Evolutionary conservation across 1,139 yeast species (phyloP).

Genomic region (Blastobotrys arbuscula): DNA sequence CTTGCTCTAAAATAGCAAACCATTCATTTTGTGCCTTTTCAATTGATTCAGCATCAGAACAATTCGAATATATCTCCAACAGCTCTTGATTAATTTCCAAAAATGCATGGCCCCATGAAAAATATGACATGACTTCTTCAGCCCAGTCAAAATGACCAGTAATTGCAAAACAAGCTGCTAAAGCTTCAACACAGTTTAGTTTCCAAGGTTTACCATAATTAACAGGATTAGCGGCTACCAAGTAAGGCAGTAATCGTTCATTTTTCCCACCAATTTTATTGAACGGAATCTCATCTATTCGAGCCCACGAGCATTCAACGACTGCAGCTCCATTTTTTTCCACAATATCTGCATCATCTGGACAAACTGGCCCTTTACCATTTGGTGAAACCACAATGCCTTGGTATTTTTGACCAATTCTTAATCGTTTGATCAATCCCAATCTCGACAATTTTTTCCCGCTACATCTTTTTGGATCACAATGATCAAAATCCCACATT

Average conservation of each 20-base stretch:
- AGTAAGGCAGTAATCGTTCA: conserved; percentile 81
- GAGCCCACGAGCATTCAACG: conserved; percentile 98
- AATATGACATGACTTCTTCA: conserved; percentile 60
- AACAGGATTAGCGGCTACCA: conserved; percentile 95
- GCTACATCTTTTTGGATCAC: conserved; percentile 96
- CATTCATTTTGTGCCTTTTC: conserved; percentile 69
- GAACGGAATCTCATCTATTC: conserved; percentile 93
- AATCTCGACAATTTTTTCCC: conserved; percentile 90
- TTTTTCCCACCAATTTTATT: conserved; percentile 84
- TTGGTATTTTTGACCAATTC: conserved; percentile 86
- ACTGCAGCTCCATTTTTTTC: conserved; percentile 88
- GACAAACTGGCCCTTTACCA: conserved; percentile 87
- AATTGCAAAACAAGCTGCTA: conserved; percentile 95
- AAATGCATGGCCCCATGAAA: conserved; percentile 91
- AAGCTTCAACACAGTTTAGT: conserved; percentile 91
- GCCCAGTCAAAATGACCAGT: conserved; percentile 95
- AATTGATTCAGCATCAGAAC: conserved; percentile 78
- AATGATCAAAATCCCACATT: conserved; percentile 79
- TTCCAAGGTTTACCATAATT: conserved; percentile 97
- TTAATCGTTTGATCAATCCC: conserved; percentile 70
- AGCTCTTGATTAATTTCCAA: conserved; percentile 77
- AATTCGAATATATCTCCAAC: conserved; percentile 63
- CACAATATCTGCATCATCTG: conserved; percentile 73
- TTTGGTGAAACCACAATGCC: conserved; percentile 93
- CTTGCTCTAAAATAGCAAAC: conserved; percentile 63